These are phyloP conservation scores for Aspergillus cristatus DNA, from an alignment of 495 filamentous ascomycete genomes.

Conservation along the genomic window DNA sequence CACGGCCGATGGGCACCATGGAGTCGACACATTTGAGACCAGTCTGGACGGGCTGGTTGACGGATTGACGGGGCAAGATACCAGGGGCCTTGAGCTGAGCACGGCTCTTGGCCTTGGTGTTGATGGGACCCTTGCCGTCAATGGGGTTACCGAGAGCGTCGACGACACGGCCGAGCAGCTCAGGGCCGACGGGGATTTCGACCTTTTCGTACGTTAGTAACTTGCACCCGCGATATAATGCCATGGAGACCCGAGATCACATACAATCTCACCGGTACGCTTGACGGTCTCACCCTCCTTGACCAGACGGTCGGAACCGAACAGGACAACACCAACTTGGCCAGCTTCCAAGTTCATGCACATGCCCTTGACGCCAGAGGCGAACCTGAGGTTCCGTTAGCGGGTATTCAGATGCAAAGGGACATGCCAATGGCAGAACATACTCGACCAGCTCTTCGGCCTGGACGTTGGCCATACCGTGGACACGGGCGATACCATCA, in stretches of 20 bases:
- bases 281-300: slow-evolving; percentile 99
- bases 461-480: slow-evolving; percentile 99
- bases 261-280: slow-evolving; percentile 98
- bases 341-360: slow-evolving; percentile 99
- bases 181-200: slow-evolving; percentile 89
- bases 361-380: slow-evolving; percentile 99
- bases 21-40: slow-evolving; percentile 98
- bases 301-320: slow-evolving; percentile 99
- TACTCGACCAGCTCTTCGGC: slow-evolving; percentile 99
- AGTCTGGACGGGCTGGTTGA: slow-evolving; percentile 98
- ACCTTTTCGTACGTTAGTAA: slow-evolving; percentile 52
- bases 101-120: slow-evolving; percentile 85
- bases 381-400: slow-evolving; percentile 65
- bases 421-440: slow-evolving; percentile 46
- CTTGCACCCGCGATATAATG: neutral
- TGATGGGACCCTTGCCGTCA: slow-evolving; percentile 95
- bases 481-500: slow-evolving; percentile 99
- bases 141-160: slow-evolving; percentile 98
- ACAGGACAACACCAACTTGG: slow-evolving; percentile 99
- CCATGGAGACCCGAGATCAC: slow-evolving; percentile 24
- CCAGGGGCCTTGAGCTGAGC: slow-evolving; percentile 98
- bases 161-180: slow-evolving; percentile 94
- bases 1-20: slow-evolving; percentile 99
- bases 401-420: slow-evolving; percentile 13
- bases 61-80: slow-evolving; percentile 92